Evolutionary conservation across 2,329 filamentous ascomycete genomes (phyloP).

Genomic region (Penicillium sp.): DNA sequence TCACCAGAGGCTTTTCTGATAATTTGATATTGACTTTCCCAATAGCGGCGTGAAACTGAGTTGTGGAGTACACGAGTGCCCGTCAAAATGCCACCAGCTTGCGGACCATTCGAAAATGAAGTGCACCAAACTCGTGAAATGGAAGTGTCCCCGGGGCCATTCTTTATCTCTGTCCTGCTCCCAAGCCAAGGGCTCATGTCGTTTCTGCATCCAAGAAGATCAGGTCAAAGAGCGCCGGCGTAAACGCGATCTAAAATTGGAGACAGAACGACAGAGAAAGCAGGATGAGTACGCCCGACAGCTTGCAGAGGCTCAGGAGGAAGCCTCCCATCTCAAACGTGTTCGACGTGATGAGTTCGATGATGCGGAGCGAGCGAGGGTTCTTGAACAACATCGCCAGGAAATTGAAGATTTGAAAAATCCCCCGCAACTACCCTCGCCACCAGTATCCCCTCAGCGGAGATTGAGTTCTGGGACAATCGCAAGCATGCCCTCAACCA

Average conservation of each 20-base stretch:
- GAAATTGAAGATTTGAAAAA: conserved; percentile 21
- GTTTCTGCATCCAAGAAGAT: conserved; percentile 54
- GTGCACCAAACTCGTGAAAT: conserved; percentile 47
- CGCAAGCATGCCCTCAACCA: background rate
- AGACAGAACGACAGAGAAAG: conserved; percentile 33
- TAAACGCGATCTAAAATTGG: conserved; percentile 52
- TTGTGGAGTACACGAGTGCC: conserved; percentile 62
- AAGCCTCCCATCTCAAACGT: conserved; percentile 23
- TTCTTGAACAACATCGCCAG: conserved; percentile 21
- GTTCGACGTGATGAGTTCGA: conserved; percentile 19
- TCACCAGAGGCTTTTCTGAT: background rate
- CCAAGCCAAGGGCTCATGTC: conserved; percentile 44
- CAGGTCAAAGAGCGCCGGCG: conserved; percentile 45
- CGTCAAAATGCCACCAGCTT: conserved; percentile 61
- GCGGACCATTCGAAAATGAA: conserved; percentile 58
- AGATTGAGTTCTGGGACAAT: background rate
- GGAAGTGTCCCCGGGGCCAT: conserved; percentile 57
- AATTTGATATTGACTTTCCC: background rate
- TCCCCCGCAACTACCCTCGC: background rate
- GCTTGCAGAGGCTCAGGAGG: conserved; percentile 27
- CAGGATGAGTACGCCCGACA: conserved; percentile 22
- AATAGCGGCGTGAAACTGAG: conserved; percentile 48
- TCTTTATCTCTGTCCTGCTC: conserved; percentile 51
- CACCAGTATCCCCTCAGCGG: background rate
- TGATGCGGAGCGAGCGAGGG: conserved; percentile 20